Conservation (phyloP, 2,329 filamentous ascomycete species). For the Fusarium sp. region DNA sequence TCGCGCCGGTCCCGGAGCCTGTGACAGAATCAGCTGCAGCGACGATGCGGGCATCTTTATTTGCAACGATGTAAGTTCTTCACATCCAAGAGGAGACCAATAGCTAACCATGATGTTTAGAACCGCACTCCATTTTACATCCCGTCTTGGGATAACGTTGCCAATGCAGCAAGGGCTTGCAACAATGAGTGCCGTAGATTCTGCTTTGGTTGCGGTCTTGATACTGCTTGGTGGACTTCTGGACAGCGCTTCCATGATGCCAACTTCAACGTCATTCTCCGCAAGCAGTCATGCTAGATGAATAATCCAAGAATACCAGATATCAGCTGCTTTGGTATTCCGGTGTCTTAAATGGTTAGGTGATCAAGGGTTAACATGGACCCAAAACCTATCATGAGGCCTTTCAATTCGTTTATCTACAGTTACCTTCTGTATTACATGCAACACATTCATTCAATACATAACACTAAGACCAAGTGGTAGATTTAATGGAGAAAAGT, state of each 20-base stretch:
- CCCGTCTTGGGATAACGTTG: background rate
- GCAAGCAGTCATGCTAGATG: background rate
- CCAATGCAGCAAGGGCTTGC: background rate
- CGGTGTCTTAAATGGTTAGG: background rate
- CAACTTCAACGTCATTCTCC: background rate
- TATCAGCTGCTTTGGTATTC: too few species aligned
- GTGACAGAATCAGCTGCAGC: background rate
- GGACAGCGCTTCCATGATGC: background rate
- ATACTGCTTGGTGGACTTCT: background rate
- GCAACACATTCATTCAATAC: background rate
- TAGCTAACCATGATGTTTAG: background rate
- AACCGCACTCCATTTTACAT: background rate
- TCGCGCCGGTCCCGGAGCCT: background rate
- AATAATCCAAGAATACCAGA: accelerated
- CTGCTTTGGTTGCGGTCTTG: background rate
- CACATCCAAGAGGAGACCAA: too few species aligned
- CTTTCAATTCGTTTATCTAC: background rate
- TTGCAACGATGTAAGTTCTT: background rate
- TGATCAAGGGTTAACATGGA: accelerated
- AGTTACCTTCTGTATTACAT: background rate
- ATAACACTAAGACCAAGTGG: accelerated
- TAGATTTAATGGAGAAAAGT: background rate
- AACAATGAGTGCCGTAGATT: background rate
- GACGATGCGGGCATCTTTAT: background rate
- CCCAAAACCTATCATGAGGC: background rate